Evolutionary conservation across 2,329 filamentous ascomycete species (phyloP), one percentile per base, ranked within the genome.

Genomic region (Aspergillus fumigatiaffinis): DNA sequence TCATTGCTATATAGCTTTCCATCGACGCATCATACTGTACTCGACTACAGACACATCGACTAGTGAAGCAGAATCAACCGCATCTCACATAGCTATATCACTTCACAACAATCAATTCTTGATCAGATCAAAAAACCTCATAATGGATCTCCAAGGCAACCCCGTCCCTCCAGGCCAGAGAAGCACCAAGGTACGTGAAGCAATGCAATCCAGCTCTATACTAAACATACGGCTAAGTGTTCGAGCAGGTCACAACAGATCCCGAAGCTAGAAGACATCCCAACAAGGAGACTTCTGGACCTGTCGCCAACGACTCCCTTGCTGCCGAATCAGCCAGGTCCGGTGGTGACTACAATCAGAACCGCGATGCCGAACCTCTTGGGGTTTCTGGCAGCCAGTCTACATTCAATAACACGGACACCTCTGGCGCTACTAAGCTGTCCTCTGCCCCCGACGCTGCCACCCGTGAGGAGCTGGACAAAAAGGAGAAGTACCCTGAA

Each of bases 321-420:
- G 91, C 91, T 10, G 87, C 85, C 57, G 87, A 93, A 67, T 94
- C 90, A 0, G 75, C 85, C 58, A 76, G 79, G 50, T 64, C 77
- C 23, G 81, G 81, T 56, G 89, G 88, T 62, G 76, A 72, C 12
- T 91, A 90, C 66, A 76, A 81, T 44, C 71, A 80, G 56, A 89
- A 90, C 74, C 77, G 79, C 25, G 77, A 81, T 60, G 79, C 80
- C 20, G 77, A 79, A 44, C 78, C 79, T 5, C 76, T 77, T 32
- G 70, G 74, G 14, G 81, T 85, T 51, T 75, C 77, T 8, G 82
- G 82, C 46, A 63, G 66, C n/a, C 78, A 80, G 50, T 84, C 79
- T 35, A 87, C 80, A 21, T 77, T 83, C 52, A 82, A 81, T 71
- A 87, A 76, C 62, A 82, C 78, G 57, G 77, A 85, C 72, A 83